These are phyloP conservation scores for Boletus sensibilis DNA, from an alignment of 768 basidiomycete species.

Conservation along the genomic window DNA sequence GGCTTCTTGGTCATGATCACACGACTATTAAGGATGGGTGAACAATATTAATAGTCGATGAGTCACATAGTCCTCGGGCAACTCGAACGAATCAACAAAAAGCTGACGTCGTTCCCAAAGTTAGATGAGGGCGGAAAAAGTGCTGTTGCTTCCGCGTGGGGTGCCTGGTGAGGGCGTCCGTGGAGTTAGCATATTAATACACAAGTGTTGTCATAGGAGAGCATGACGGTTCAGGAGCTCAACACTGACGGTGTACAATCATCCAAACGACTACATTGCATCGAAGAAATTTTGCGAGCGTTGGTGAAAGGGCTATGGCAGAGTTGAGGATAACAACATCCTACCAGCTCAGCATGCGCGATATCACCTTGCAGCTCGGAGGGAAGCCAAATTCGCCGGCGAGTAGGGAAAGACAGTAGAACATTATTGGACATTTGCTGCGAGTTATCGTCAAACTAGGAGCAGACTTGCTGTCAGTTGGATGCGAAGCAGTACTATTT, in stretches of 20 bases:
- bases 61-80: background rate
- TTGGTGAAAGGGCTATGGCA: background rate
- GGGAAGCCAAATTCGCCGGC: background rate
- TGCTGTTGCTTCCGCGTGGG: background rate
- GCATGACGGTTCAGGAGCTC: background rate
- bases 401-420: background rate
- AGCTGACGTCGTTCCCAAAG: background rate
- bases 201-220: background rate
- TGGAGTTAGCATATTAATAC: background rate
- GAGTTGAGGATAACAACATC: background rate
- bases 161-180: background rate
- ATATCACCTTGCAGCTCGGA: background rate
- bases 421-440: background rate
- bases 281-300: background rate
- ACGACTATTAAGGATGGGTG: background rate
- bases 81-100: background rate
- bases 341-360: background rate
- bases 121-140: background rate
- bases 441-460: background rate
- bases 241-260: no score
- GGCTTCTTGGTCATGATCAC: background rate
- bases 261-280: background rate
- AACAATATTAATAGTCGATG: background rate
- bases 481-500: background rate
- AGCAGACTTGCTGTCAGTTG: no score